Evolutionary conservation across 2,329 filamentous ascomycete species (phyloP).

Genomic region (Daldinia sp.): DNA sequence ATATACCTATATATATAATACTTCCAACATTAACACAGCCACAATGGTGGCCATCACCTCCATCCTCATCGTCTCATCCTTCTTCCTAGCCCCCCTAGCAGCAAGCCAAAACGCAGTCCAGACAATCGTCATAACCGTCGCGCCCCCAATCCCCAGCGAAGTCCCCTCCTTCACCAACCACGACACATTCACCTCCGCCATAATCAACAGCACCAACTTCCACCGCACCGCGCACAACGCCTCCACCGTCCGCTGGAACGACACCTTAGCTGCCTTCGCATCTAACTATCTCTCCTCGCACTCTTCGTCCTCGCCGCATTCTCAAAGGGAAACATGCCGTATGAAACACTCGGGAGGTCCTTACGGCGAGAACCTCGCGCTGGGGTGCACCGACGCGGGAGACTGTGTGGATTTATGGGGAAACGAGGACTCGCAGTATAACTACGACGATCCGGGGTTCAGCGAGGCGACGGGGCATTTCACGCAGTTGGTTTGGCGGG

Average conservation of each 20-base stretch:
- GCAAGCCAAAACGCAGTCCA: conserved; percentile 45
- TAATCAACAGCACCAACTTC: conserved; percentile 72
- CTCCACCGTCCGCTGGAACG: conserved; percentile 68
- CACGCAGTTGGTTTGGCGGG: conserved; percentile 76
- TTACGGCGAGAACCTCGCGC: conserved; percentile 78
- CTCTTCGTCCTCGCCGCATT: background rate
- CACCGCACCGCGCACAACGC: conserved; percentile 72
- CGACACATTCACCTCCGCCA: conserved; percentile 57
- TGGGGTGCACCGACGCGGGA: conserved; percentile 68
- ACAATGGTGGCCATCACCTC: background rate
- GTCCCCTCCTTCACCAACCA: conserved; percentile 47
- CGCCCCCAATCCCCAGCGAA: conserved; percentile 38
- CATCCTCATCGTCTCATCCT: conserved; percentile 13
- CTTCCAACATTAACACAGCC: background rate
- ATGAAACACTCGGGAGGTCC: conserved; percentile 64
- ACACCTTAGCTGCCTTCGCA: conserved; percentile 64
- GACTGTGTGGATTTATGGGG: conserved; percentile 73
- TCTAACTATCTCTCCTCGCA: conserved; percentile 53
- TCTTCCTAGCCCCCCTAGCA: conserved; percentile 12
- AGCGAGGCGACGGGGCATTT: conserved; percentile 71
- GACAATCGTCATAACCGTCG: conserved; percentile 39
- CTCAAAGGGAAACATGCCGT: background rate
- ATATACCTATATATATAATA: background rate
- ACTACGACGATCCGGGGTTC: conserved; percentile 66
- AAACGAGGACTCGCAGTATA: conserved; percentile 64